Conservation (phyloP, 148 eudicot species). For the Diospyros lotus region DNA sequence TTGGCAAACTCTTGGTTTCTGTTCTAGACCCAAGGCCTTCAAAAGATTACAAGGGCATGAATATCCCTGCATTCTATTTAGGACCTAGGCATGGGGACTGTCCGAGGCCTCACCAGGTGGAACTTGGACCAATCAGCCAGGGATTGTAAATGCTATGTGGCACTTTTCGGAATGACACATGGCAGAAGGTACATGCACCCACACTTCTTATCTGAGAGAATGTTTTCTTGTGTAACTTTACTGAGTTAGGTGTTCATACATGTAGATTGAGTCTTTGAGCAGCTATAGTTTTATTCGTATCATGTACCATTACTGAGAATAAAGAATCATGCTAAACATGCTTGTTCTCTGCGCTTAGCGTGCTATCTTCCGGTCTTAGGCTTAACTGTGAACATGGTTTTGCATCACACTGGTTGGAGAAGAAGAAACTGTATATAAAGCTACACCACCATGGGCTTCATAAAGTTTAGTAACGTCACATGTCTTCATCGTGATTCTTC, state of each 20-base stretch:
- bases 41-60: too few relatives aligned
- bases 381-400: background rate
- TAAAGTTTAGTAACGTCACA: background rate
- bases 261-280: background rate
- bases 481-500: background rate
- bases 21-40: too few relatives aligned
- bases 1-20: too few relatives aligned
- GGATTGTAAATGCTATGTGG: too few relatives aligned
- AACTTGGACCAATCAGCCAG: background rate
- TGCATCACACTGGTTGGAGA: background rate
- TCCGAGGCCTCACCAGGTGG: too few relatives aligned
- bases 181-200: too few relatives aligned
- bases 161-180: too few relatives aligned
- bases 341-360: background rate
- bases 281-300: background rate
- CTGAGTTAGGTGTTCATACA: background rate
- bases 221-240: background rate
- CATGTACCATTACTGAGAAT: background rate
- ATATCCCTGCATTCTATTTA: too few relatives aligned
- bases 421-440: background rate
- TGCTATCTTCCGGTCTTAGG: background rate
- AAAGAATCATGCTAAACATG: background rate
- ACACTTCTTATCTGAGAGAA: background rate
- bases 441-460: background rate
- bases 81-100: too few relatives aligned